Evolutionary conservation across 345 rosid genomes (phyloP).

Genomic region (Litchi chinensis): DNA sequence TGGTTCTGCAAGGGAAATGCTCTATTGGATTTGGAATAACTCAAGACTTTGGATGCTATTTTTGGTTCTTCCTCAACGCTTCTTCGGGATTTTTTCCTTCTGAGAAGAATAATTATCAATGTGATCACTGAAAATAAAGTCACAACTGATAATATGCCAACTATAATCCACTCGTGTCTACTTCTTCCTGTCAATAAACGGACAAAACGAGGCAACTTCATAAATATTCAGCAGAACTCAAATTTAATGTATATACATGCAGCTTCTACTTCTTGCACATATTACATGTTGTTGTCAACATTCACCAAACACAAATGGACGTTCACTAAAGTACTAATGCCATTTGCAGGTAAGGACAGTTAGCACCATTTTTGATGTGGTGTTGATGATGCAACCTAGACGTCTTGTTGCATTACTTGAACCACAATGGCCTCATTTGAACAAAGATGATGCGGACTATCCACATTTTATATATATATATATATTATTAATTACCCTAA

Average conservation of each 20-base stretch:
- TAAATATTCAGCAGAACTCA: neutral
- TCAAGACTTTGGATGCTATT: conserved; percentile 38
- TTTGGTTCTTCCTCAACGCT: conserved; percentile 27
- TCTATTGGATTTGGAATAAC: conserved; percentile 18
- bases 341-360: too few species aligned
- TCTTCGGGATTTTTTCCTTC: conserved; percentile 27
- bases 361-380: too few species aligned
- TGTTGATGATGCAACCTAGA: too few species aligned
- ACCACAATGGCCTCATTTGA: too few species aligned
- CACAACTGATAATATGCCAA: conserved; percentile 35
- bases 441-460: too few species aligned
- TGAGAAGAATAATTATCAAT: conserved; percentile 26
- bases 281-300: too few species aligned
- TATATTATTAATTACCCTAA: too few species aligned
- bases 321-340: too few species aligned
- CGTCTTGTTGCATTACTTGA: too few species aligned
- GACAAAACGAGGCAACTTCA: conserved; percentile 14
- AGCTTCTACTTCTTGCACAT: too few species aligned
- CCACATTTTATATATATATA: too few species aligned
- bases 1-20: conserved; percentile 35
- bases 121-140: conserved; percentile 27
- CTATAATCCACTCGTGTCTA: conserved; percentile 34
- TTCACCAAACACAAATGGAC: too few species aligned
- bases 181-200: conserved; percentile 26
- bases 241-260: neutral